Percentiles rank a stretch among this genome's conserved stretches.
phyloP scores from a whole-genome alignment of 1,139 yeast species.

The Protomyces inundatus region DNA sequence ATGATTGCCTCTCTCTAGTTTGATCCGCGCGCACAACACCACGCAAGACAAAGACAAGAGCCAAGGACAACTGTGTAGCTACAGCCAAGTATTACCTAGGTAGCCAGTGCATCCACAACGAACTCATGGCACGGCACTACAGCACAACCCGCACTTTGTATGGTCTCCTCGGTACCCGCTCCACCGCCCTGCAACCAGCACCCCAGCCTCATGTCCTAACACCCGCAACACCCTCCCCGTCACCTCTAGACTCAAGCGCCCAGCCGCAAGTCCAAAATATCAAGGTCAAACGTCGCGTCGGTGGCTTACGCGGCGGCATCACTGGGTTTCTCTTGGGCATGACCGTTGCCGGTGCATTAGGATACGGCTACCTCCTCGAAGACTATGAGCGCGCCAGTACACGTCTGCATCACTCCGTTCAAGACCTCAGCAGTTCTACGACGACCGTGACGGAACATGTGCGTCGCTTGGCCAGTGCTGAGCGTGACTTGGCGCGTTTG shows the following conservation, averaged over 20 bases:
- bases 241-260: conserved; percentile 11
- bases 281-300: conserved; percentile 22
- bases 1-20: no score
- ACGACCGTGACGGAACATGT: conserved; percentile 14
- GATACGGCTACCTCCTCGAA: conserved; percentile 23
- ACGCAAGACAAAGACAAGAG: no score
- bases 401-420: conserved; percentile 22
- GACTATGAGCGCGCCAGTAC: conserved; percentile 25
- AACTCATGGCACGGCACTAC: background rate
- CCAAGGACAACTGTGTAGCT: no score
- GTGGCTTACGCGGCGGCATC: conserved; percentile 25
- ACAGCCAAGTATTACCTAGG: no score
- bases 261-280: conserved; percentile 11
- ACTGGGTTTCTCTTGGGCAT: conserved; percentile 28
- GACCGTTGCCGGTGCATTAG: conserved; percentile 24
- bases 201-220: conserved; percentile 7
- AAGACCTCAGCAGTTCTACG: conserved; percentile 24
- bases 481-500: conserved; percentile 18
- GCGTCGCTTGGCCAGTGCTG: conserved; percentile 24
- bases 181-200: background rate
- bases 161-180: background rate
- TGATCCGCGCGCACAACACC: no score
- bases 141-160: background rate
- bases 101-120: background rate
- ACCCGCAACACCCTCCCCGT: conserved; percentile 9